phyloP scores from a whole-genome alignment of 176 grass and related monocot genomes.

The Areca catechu region DNA sequence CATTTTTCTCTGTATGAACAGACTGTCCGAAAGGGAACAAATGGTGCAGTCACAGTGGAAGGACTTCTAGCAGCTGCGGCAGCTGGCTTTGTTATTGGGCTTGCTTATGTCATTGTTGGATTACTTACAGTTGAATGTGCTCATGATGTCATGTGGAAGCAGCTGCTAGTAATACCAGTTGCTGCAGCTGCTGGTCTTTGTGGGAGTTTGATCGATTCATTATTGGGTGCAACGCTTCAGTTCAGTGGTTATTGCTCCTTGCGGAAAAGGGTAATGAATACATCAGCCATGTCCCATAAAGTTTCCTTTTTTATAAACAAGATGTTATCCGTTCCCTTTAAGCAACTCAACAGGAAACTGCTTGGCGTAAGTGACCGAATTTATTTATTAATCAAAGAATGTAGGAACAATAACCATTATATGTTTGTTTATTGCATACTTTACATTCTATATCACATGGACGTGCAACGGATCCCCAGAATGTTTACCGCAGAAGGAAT shows the following conservation, averaged over 20 bases:
- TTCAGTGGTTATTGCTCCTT: conserved; percentile 80
- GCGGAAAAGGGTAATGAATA: conserved; percentile 55
- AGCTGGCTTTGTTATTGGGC: conserved; percentile 71
- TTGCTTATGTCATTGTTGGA: conserved; percentile 69
- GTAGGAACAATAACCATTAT: too few species aligned
- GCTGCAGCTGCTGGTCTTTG: conserved; percentile 63
- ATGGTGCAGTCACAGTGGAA: conserved; percentile 67
- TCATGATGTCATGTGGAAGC: too few species aligned
- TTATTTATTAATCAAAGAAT: too few species aligned
- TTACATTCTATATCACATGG: too few species aligned
- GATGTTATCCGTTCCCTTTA: too few species aligned
- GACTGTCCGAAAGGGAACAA: conserved; percentile 79
- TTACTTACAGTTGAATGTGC: conserved; percentile 26
- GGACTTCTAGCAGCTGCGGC: conserved; percentile 69
- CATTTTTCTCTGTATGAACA: conserved; percentile 28
- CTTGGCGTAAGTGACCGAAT: too few species aligned
- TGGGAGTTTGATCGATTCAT: conserved; percentile 82
- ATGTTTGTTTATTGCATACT: too few species aligned
- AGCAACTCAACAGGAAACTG: too few species aligned
- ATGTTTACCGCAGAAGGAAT: too few species aligned
- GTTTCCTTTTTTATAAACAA: too few species aligned
- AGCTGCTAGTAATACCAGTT: conserved; percentile 41
- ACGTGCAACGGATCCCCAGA: too few species aligned
- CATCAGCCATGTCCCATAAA: background rate
- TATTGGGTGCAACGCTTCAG: conserved; percentile 81